Evolutionary conservation across 192 early-diverging fungal species (phyloP).

Genomic region (Backusella psychrophila): DNA sequence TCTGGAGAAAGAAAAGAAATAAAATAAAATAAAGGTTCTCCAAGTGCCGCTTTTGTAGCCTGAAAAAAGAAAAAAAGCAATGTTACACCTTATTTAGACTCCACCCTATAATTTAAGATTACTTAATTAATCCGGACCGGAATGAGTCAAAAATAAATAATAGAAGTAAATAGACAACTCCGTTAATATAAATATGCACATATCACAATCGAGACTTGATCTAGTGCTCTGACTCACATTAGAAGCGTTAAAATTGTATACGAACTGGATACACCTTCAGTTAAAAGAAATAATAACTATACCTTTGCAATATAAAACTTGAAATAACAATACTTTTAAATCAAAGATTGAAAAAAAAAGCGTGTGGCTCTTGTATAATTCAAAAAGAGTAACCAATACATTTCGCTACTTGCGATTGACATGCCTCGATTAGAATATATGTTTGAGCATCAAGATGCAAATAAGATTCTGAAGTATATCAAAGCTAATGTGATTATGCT

Average conservation of each 20-base stretch:
- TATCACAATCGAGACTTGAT: not conserved
- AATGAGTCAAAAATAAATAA: not conserved
- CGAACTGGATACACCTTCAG: not conserved
- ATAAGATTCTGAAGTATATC: not conserved
- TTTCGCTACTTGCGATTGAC: not conserved
- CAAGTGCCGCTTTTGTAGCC: not conserved
- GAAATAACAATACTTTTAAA: not conserved
- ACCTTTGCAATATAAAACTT: not conserved
- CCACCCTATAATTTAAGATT: not conserved
- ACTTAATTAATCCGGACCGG: not conserved
- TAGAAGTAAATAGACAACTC: not conserved
- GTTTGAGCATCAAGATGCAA: not conserved
- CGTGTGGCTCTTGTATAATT: not conserved
- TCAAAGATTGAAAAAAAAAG: not conserved
- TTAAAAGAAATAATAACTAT: not conserved
- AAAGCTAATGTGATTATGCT: not conserved
- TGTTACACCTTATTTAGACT: not conserved
- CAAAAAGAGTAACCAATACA: not conserved
- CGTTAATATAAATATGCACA: not conserved
- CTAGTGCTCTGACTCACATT: not conserved
- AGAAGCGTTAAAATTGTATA: not conserved
- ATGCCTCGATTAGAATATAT: not conserved
- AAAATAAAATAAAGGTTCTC: not conserved
- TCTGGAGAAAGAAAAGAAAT: not conserved
- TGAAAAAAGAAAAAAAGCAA: not conserved